Evolutionary conservation across 164 flowering plant genomes (phyloP), one percentile per base, ranked within the genome.

Genomic region (Litsea cubeba): DNA sequence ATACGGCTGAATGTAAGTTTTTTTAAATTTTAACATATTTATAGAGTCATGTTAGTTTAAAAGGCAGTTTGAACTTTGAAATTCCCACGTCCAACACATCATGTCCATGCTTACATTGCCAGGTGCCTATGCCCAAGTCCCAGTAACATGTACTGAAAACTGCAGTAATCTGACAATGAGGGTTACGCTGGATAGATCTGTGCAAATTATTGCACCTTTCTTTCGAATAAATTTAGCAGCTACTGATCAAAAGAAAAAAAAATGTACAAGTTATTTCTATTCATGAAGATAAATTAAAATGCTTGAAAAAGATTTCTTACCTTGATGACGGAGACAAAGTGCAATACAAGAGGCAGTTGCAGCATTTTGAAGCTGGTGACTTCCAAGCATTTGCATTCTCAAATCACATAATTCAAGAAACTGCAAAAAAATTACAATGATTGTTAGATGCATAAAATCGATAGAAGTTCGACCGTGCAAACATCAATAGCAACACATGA

Each of bases 321-420:
- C 98, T 84, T 84, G 86, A 69, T 85, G 73, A 70, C 89, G 89
- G 49, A 93, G 91, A 78, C 89, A 87, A 22, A 93, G 94, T 26
- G 93, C 89, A 10, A 88, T 83, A 84, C 92, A 88, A 65, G 91
- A 84, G 64, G 98, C 99, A 68, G 96, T 91, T 17, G 79, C 80
- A 72, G 96, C 97, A 89, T 93, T 93, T 65, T 89, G 97, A 78
- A 95, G 95, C 81, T 95, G 99, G 76, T 95, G 98, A 73, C 25
- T 65, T 62, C 99, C 99, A 77, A 90, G 89, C 98, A 93, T 84
- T 65, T 63, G 65, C 22, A 95, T 67, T 62, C 79, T 87, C 70
- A 93, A 85, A 80, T 85, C 86, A 74, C 18, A 64, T 75, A 93
- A 77, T 76, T 90, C 89, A 76, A 85, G 71, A 75, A 75, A 85